Evolutionary conservation across 2,329 filamentous ascomycete genomes (phyloP).

Genomic region (Pyrenophora teres): DNA sequence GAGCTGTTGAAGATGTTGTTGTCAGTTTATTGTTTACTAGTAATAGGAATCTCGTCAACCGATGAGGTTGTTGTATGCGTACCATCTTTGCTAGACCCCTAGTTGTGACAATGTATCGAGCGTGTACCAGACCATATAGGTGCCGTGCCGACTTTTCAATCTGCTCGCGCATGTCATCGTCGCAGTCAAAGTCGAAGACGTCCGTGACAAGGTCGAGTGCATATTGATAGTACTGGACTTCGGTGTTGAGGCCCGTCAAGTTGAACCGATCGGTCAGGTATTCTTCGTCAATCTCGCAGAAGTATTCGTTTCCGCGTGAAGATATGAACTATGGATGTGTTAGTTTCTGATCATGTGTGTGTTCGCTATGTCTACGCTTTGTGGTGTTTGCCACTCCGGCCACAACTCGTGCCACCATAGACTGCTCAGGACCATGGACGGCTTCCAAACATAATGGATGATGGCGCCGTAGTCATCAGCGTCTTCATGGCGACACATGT

Average conservation of each 20-base stretch:
- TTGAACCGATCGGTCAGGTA: conserved; percentile 99
- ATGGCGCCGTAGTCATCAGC: conserved; percentile 1
- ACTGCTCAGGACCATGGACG: conserved; percentile 6
- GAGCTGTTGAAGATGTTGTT: conserved; percentile 63
- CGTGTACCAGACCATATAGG: conserved; percentile 93
- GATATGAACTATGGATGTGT: conserved; percentile 79
- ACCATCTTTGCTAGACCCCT: conserved; percentile 96
- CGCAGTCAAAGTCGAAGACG: conserved; percentile 97
- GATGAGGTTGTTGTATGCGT: conserved; percentile 20
- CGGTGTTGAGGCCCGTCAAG: conserved; percentile 92
- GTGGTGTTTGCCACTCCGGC: background rate
- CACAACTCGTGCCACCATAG: conserved; percentile 10
- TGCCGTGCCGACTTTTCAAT: conserved; percentile 97
- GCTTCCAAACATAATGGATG: conserved; percentile 5
- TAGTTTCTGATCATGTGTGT: conserved; percentile 8
- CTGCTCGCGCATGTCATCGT: conserved; percentile 96
- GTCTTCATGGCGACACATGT: conserved; percentile 6
- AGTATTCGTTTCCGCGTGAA: conserved; percentile 96
- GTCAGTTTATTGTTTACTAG: conserved; percentile 1
- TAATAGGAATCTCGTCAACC: background rate
- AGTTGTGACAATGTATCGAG: conserved; percentile 95
- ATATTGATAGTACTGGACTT: conserved; percentile 99
- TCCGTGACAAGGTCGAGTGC: conserved; percentile 96
- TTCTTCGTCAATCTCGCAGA: conserved; percentile 99
- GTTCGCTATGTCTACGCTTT: conserved; percentile 5